Evolutionary conservation across 2,329 filamentous ascomycete species (phyloP), one percentile per base, ranked within the genome.

Genomic region (Lasiodiplodia gonubiensis): DNA sequence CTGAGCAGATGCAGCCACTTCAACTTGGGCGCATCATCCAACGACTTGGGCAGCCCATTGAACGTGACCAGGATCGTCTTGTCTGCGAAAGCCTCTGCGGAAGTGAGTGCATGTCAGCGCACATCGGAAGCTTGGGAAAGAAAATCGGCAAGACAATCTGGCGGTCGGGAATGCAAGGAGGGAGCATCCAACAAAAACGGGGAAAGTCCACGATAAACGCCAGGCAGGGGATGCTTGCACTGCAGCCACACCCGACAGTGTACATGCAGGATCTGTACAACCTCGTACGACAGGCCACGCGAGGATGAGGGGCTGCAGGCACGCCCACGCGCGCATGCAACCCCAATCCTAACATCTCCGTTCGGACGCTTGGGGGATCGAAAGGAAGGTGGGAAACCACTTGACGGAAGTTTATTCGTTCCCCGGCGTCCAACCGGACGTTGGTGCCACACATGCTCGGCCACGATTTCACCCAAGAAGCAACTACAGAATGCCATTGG

Each of bases 1-100:
- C 84, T 86, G 70, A 85, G 80, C 69, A 87, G 81, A 67, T 89
- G 87, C 63, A 89, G 82, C 60, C 87, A 74, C 69, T 84, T 74
- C 33, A 82, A 75, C 2, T 80, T 75, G 3, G 81, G 81, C 2
- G 77, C 75, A 8, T 74, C 71, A 14, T 73, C 73, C 14, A 77
- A 72, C 5, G 71, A 70, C 1, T 76, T 69, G 1, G 85, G 85
- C 11, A 86, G 77, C 67, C 79, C 78, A 69, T 74, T 77, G 51
- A 86, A 76, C 0, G 85, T 87, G 64, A 80, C 77, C 23, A 86
- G 78, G 69, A 86, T 80, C 2, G 80, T 84, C 42, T 78, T 77
- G 64, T 80, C 75, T 60, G 79, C 72, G 74, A 78, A 80, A 39
- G 81, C 69, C 23, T 81, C 80, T 78, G 68, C 51, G 18, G 7